phyloP scores from a whole-genome alignment of 306 rosid species.

The Alnus glutinosa region DNA sequence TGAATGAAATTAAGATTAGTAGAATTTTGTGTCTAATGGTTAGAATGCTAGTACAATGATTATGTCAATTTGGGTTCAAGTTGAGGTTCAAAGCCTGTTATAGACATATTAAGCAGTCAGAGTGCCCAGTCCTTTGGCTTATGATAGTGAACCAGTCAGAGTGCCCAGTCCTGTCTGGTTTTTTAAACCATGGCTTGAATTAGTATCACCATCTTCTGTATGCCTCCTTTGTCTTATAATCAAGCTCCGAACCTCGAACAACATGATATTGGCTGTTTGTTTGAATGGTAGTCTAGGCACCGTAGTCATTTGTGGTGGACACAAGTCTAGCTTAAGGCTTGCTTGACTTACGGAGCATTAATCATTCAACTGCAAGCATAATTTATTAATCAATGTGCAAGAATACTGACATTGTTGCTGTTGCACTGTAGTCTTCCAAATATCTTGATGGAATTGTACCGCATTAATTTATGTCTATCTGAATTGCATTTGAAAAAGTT shows the following conservation, averaged over 20 bases:
- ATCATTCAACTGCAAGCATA: background rate
- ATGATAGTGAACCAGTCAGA: background rate
- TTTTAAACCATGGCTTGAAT: background rate
- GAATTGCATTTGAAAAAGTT: background rate
- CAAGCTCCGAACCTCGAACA: background rate
- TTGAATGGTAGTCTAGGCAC: background rate
- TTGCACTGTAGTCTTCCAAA: background rate
- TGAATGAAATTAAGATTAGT: background rate
- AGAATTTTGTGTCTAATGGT: background rate
- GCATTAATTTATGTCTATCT: background rate
- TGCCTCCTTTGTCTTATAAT: background rate
- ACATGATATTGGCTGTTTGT: slow-evolving; percentile 1
- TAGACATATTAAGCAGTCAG: no score
- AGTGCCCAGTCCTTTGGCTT: background rate
- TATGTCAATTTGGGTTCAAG: background rate
- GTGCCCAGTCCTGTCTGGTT: background rate
- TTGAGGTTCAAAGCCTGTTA: no score
- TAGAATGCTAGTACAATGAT: background rate
- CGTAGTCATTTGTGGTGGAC: background rate
- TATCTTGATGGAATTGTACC: background rate
- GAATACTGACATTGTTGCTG: background rate
- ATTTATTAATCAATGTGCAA: background rate
- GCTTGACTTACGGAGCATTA: background rate
- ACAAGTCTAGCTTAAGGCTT: background rate
- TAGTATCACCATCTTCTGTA: background rate